These are phyloP conservation scores for Atkinsonella hypoxylon DNA, from an alignment of 2,329 filamentous ascomycete species.

Conservation along the genomic window DNA sequence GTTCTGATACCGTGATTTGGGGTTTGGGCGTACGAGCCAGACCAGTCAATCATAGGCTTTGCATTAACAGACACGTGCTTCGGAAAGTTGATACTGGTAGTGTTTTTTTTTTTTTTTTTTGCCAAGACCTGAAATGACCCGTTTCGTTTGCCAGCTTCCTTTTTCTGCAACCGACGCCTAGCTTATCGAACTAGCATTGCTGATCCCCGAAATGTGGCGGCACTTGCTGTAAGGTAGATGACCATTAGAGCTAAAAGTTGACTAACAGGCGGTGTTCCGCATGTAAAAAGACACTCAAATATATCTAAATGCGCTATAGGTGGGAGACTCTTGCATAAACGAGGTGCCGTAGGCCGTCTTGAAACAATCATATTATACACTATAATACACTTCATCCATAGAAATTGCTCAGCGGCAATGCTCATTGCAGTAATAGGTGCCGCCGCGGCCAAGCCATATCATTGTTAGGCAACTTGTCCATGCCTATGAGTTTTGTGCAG, in stretches of 20 bases:
- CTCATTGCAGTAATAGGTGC: not conserved
- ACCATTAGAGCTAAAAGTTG: too few species aligned
- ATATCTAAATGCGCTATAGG: not conserved
- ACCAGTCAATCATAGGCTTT: not conserved
- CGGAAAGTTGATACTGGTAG: not conserved
- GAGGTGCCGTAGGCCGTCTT: not conserved
- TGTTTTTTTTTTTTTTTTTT: too few species aligned
- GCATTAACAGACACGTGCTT: not conserved
- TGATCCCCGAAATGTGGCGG: not conserved
- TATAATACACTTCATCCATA: not conserved
- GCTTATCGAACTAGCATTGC: not conserved
- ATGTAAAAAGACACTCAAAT: too few species aligned
- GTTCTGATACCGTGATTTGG: not conserved
- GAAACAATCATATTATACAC: constrained; percentile 1
- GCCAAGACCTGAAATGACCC: too few species aligned
- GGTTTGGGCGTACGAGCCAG: not conserved
- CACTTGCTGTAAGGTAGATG: too few species aligned
- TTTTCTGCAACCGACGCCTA: not conserved
- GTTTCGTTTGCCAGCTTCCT: too few species aligned
- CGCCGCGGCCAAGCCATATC: not conserved
- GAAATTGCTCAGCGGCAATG: not conserved
- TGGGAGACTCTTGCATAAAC: not conserved
- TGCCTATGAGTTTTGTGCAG: not conserved
- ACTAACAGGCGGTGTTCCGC: too few species aligned
- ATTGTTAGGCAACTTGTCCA: not conserved